Percentiles rank a stretch among this genome's conserved stretches.
phyloP scores from a whole-genome alignment of 208 protist species.

The Crithidia brevicula region DNA sequence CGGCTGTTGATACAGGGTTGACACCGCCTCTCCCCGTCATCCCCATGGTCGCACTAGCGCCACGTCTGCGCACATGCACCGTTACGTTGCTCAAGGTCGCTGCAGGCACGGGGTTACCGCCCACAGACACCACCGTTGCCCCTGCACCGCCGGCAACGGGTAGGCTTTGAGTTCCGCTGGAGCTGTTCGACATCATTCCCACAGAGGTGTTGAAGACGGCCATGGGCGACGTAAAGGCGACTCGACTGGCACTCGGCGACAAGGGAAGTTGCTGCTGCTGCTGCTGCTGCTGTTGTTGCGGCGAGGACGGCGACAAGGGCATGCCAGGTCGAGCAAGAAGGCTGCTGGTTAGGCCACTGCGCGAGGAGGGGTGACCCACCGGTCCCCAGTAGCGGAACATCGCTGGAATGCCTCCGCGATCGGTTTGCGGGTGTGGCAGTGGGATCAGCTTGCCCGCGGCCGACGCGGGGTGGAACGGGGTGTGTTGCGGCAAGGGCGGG shows the following conservation, averaged over 20 bases:
- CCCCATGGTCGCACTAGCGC: no score
- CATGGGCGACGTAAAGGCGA: neutral
- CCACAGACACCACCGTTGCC: neutral
- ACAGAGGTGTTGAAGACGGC: neutral
- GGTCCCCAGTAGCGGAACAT: constrained; percentile 34
- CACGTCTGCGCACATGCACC: constrained; percentile 25
- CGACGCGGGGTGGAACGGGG: constrained; percentile 16
- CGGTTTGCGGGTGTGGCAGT: constrained; percentile 17
- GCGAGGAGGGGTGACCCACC: constrained; percentile 16
- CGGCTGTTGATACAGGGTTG: neutral
- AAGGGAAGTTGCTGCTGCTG: neutral
- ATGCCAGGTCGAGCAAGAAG: neutral
- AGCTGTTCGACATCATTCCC: neutral
- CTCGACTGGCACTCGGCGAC: neutral
- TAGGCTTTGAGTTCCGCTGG: neutral
- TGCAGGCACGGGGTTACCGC: neutral
- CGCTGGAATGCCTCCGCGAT: constrained; percentile 27
- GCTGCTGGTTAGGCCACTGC: constrained; percentile 3
- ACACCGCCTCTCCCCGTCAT: no score
- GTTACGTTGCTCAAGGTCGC: neutral
- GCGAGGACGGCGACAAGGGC: neutral
- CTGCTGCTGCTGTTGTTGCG: neutral
- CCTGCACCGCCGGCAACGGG: neutral
- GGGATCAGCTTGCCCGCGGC: constrained; percentile 15
- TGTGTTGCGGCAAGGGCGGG: constrained; percentile 33